phyloP scores from a whole-genome alignment of 495 filamentous ascomycete genomes.

The Aspergillus conjunctus region DNA sequence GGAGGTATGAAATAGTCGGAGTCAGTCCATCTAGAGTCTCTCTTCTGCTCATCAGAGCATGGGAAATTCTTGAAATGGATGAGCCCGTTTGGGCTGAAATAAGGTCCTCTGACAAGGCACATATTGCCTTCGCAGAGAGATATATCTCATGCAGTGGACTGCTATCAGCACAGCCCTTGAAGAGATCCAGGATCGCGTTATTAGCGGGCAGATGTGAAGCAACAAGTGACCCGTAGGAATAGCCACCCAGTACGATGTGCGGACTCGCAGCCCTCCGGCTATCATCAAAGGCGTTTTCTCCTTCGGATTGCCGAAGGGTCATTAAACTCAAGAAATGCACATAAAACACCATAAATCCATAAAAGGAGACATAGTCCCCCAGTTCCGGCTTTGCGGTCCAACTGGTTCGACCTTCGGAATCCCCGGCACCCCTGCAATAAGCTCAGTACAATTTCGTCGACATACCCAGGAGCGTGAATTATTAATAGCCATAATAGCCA shows the following conservation, averaged over 20 bases:
- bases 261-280: neutral
- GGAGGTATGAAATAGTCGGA: constrained; percentile 62
- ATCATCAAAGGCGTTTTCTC: neutral
- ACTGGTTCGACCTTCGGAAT: constrained; percentile 72
- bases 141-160: constrained; percentile 66
- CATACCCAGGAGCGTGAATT: neutral
- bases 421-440: constrained; percentile 69
- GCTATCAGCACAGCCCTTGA: constrained; percentile 52
- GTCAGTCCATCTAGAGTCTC: constrained; percentile 18
- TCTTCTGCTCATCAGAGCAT: neutral
- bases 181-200: constrained; percentile 57
- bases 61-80: neutral
- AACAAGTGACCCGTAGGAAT: constrained; percentile 90
- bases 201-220: constrained; percentile 69
- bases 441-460: neutral
- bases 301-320: neutral
- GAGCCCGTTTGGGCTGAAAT: constrained; percentile 26
- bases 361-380: constrained; percentile 77
- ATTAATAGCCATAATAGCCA: too few species aligned
- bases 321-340: constrained; percentile 45
- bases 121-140: constrained; percentile 63
- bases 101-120: constrained; percentile 52
- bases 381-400: constrained; percentile 84
- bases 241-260: constrained; percentile 70
- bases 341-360: constrained; percentile 76